A percentile compares a stretch with the other conserved stretches of the same genome.
Conservation (phyloP, 805 yeast genomes). For the Naumovozyma dairenensis region DNA sequence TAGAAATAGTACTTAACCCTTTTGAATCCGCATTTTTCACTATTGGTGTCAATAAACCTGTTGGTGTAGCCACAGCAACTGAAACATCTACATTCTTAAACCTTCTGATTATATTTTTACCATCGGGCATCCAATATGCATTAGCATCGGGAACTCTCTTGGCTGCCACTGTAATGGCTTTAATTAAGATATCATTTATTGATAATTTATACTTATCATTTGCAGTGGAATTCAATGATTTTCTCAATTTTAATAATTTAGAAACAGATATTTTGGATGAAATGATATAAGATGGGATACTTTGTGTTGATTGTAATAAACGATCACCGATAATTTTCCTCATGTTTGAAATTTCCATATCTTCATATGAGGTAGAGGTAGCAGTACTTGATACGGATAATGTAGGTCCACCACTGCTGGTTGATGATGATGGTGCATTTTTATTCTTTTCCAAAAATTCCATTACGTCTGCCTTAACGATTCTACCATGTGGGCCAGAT, state of each 20-base stretch:
- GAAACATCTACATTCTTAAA: constrained; percentile 89
- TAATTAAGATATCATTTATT: constrained; percentile 86
- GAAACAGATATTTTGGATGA: constrained; percentile 79
- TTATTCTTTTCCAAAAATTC: constrained; percentile 45
- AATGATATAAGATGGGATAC: constrained; percentile 86
- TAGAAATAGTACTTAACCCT: constrained; percentile 78
- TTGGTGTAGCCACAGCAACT: constrained; percentile 97
- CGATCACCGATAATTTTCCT: constrained; percentile 89
- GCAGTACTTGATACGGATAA: constrained; percentile 41
- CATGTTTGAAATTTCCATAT: constrained; percentile 82
- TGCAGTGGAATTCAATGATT: constrained; percentile 74
- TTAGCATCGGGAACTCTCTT: constrained; percentile 88
- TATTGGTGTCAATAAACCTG: constrained; percentile 95
- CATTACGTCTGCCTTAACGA: constrained; percentile 72
- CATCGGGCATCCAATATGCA: constrained; percentile 79
- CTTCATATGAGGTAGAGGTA: constrained; percentile 56
- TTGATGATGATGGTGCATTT: constrained; percentile 20
- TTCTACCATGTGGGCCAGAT: constrained; percentile 93
- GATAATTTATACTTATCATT: constrained; percentile 85
- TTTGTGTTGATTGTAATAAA: constrained; percentile 73
- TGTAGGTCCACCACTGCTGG: constrained; percentile 30
- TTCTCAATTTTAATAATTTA: constrained; percentile 85
- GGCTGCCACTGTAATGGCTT: constrained; percentile 88
- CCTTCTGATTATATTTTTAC: constrained; percentile 82
- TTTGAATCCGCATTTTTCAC: constrained; percentile 78